phyloP scores from a whole-genome alignment of 2,329 filamentous ascomycete genomes.

The Amauroascus niger region DNA sequence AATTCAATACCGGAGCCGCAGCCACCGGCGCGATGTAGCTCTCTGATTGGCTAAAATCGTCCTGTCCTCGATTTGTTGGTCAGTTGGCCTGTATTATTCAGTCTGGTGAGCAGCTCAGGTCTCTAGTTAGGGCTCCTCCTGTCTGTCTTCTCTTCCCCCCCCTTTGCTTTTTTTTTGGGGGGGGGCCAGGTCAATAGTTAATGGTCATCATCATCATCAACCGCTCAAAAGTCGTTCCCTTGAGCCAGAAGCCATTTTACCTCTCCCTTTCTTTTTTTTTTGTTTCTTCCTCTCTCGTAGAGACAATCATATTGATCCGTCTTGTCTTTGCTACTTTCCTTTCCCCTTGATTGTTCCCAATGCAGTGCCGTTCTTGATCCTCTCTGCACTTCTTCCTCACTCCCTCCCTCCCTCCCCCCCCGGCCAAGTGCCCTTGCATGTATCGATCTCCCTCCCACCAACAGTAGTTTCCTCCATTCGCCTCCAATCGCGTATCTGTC shows the following conservation, averaged over 20 bases:
- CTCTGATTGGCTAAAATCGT: neutral
- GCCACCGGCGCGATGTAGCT: neutral
- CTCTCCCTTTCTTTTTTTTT: too few species aligned
- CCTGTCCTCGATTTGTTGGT: neutral
- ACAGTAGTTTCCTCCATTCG: neutral
- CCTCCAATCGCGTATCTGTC: neutral
- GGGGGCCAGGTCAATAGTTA: too few species aligned
- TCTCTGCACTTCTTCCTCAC: neutral
- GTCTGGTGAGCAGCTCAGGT: neutral
- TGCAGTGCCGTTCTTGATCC: slow-evolving; percentile 2
- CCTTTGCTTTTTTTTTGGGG: too few species aligned
- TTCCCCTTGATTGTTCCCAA: neutral
- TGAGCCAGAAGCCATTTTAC: too few species aligned
- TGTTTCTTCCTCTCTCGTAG: too few species aligned
- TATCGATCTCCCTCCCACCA: neutral
- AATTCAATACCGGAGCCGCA: neutral
- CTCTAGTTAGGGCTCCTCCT: too few species aligned
- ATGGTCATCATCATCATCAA: too few species aligned
- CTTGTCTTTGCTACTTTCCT: neutral
- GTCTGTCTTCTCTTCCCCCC: too few species aligned
- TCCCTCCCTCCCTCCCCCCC: neutral
- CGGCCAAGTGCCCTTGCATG: neutral
- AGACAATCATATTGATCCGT: too few species aligned
- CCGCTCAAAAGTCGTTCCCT: too few species aligned
- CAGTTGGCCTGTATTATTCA: neutral